These are phyloP conservation scores for Penicillium sp. DNA, from an alignment of 2,329 filamentous ascomycete species.

Conservation along the genomic window DNA sequence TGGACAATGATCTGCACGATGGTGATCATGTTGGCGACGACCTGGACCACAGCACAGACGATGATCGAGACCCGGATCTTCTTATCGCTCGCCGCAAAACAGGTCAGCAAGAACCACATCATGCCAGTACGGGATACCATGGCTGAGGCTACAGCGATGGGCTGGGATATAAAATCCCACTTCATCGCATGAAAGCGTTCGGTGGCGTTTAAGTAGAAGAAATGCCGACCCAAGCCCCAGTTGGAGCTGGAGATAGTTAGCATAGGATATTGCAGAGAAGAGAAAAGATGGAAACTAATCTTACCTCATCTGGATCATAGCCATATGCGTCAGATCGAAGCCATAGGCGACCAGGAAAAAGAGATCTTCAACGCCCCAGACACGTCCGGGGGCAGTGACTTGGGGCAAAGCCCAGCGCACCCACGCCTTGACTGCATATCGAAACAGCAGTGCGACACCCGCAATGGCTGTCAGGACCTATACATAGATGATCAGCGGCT, in stretches of 20 bases:
- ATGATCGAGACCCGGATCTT: constrained; percentile 31
- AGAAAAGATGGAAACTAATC: not conserved
- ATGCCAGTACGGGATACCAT: constrained; percentile 37
- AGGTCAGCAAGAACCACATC: constrained; percentile 37
- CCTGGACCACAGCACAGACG: constrained; percentile 30
- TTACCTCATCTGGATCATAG: constrained; percentile 31
- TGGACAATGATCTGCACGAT: constrained; percentile 35
- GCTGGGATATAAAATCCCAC: constrained; percentile 22
- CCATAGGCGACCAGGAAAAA: constrained; percentile 29
- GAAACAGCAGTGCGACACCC: constrained; percentile 19
- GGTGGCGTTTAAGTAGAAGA: constrained; percentile 25
- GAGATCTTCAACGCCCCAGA: constrained; percentile 35
- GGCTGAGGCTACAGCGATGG: constrained; percentile 28
- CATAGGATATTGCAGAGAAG: too few relatives aligned
- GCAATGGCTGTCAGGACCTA: constrained; percentile 23
- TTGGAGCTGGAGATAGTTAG: constrained; percentile 19
- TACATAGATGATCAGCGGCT: not conserved
- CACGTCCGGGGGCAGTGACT: constrained; percentile 28
- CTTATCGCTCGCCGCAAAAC: constrained; percentile 30
- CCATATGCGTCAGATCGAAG: constrained; percentile 33
- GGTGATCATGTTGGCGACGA: constrained; percentile 32
- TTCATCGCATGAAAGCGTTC: constrained; percentile 29
- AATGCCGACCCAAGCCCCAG: constrained; percentile 33
- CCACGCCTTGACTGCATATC: constrained; percentile 30
- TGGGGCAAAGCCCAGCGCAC: constrained; percentile 30